A percentile compares a stretch with the other conserved stretches of the same genome.
phyloP scores from a whole-genome alignment of 2,329 filamentous ascomycete species.

The Fusarium lateritium region DNA sequence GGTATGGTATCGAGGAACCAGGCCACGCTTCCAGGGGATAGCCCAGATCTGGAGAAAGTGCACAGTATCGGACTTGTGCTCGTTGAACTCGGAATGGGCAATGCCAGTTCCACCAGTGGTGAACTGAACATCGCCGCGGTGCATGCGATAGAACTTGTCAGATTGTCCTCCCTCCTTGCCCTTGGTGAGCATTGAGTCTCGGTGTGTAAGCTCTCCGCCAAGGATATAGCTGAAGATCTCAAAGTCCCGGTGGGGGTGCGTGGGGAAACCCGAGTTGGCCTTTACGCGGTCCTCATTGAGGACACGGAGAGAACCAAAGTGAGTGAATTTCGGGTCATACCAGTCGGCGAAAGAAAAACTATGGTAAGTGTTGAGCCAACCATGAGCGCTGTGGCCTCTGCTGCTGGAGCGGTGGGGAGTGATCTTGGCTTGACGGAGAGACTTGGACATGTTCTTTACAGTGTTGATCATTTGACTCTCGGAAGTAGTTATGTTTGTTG shows the following conservation, averaged over 20 bases:
- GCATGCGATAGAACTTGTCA: constrained; percentile 79
- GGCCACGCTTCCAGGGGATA: constrained; percentile 79
- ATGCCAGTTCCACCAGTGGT: constrained; percentile 88
- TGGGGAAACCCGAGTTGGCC: constrained; percentile 82
- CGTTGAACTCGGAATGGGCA: constrained; percentile 86
- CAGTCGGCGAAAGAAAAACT: constrained; percentile 85
- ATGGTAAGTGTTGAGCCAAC: constrained; percentile 91
- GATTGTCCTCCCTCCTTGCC: constrained; percentile 71
- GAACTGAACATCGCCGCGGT: constrained; percentile 88
- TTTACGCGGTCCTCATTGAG: constrained; percentile 91
- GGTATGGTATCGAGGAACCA: constrained; percentile 84
- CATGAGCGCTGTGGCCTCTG: constrained; percentile 84
- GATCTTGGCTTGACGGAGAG: constrained; percentile 78
- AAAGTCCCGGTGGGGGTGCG: constrained; percentile 87
- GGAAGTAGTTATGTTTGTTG: constrained; percentile 8
- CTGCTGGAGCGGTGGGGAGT: constrained; percentile 79
- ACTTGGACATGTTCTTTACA: constrained; percentile 70
- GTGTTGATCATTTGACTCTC: constrained; percentile 55
- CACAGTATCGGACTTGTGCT: constrained; percentile 77
- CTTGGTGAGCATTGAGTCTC: constrained; percentile 86
- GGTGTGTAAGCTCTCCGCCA: constrained; percentile 88
- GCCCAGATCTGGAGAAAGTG: constrained; percentile 95
- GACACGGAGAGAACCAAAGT: constrained; percentile 84
- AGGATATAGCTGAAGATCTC: constrained; percentile 93
- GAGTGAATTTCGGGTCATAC: constrained; percentile 76